Base-by-base conservation (phyloP, 805 yeast species). In the Blastobotrys mokoenaii region DNA sequence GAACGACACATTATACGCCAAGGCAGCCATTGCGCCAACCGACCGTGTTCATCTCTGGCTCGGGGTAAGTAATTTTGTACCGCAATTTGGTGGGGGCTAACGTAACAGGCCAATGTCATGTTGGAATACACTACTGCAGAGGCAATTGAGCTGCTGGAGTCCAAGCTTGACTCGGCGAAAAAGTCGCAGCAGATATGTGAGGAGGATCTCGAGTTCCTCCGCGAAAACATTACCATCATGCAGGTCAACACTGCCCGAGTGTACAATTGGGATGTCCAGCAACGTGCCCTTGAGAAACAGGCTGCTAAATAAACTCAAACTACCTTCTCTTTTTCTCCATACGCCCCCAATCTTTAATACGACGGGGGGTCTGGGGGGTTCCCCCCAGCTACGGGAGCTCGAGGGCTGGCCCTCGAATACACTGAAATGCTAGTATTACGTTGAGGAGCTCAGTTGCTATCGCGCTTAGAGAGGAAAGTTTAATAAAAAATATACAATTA, bases 91-190 rank as follows among this genome's bases (percentile, higher is more conserved):
- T n/a, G n/a, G n/a, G n/a, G n/a, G n/a, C n/a, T n/a, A n/a, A n/a
- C n/a, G n/a, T n/a, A n/a, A n/a, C n/a, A n/a, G n/a, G 98, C 98
- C 0, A 95, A 88, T 55, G 89, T 90, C 7, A 90, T 93, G 97
- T 71, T 93, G 59, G 97, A 93, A 61, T 93, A 90, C 59, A 89
- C 96, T 11, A 68, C 87, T 20, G 84, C 76, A 33, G 98, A 93
- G 62, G 98, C 98, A 1, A 74, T 80, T 40, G 80, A 71, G 31
- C 70, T 93, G 54, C 68, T 93, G 46, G 58, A 69, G 10, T 71
- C 72, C 33, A 79, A 90, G 61, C 72, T 89, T 49, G 62, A 63
- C 11, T 75, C 76, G 30, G 88, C 95, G 12, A 67, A 74, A 53
- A 68, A 72, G 34, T 82, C 76, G 51, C 72, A 79, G 54, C 61